phyloP scores from a whole-genome alignment of 495 filamentous ascomycete species.

The Eremomyces bilateralis region DNA sequence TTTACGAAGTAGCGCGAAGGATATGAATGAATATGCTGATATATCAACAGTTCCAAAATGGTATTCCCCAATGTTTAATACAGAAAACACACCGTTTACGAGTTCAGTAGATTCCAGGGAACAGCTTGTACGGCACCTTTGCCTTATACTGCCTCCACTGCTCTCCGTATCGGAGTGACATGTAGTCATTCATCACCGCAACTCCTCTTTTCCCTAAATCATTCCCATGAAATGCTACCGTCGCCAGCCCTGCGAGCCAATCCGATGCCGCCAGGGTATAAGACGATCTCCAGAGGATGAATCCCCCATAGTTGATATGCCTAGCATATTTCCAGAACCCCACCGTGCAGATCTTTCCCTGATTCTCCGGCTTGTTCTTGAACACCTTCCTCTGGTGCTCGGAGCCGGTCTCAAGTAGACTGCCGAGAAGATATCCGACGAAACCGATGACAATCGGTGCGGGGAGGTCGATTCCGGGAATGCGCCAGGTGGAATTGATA shows the following conservation, averaged over 20 bases:
- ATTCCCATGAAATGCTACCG: conserved; percentile 21
- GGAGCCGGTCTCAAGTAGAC: conserved; percentile 25
- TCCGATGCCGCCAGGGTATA: conserved; percentile 29
- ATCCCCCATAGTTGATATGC: conserved; percentile 39
- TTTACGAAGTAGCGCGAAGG: too few species aligned
- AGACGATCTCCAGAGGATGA: conserved; percentile 31
- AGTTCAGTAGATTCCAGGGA: conserved; percentile 3
- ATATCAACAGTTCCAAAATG: too few species aligned
- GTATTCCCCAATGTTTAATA: too few species aligned
- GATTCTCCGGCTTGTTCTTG: conserved; percentile 29
- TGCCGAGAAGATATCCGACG: conserved; percentile 24
- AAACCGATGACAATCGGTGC: conserved; percentile 21
- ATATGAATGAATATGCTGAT: too few species aligned
- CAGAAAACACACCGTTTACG: too few species aligned
- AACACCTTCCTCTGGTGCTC: conserved; percentile 32
- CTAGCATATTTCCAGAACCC: conserved; percentile 31
- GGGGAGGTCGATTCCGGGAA: conserved; percentile 9
- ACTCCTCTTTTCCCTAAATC: conserved; percentile 27
- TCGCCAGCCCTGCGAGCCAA: conserved; percentile 19
- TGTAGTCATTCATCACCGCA: conserved; percentile 29
- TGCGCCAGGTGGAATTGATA: conserved; percentile 3
- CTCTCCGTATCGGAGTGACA: conserved; percentile 16
- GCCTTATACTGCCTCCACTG: conserved; percentile 12
- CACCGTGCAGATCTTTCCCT: conserved; percentile 29
- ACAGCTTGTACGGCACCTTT: conserved; percentile 7